Conservation (phyloP, 208 protist genomes). For the Trypanosoma vivax region DNA sequence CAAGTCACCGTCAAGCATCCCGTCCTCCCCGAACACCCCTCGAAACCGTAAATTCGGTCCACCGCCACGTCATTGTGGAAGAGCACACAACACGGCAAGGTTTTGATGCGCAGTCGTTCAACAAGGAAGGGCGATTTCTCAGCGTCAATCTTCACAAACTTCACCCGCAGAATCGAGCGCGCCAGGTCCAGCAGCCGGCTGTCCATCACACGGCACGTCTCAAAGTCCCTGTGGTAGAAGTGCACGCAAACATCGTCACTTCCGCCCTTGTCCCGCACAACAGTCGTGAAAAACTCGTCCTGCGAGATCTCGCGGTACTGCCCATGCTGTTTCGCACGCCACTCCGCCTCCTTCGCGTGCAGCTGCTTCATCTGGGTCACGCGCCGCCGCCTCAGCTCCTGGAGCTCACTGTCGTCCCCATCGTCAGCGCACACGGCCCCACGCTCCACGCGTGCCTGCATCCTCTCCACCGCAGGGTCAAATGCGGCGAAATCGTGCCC, state of each 20-base stretch:
- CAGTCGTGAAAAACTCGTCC: conserved; percentile 91
- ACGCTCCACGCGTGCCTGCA: conserved; percentile 12
- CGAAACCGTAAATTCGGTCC: conserved; percentile 94
- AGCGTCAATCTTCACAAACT: conserved; percentile 94
- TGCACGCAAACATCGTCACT: conserved; percentile 84
- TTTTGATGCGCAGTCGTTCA: conserved; percentile 84
- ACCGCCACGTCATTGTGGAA: conserved; percentile 93
- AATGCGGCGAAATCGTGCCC: conserved; percentile 43
- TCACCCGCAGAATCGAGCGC: conserved; percentile 67
- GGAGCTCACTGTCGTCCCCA: conserved; percentile 40
- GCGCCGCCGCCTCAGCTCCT: conserved; percentile 59
- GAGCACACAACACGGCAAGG: conserved; percentile 89
- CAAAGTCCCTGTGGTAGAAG: conserved; percentile 95
- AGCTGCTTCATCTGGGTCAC: conserved; percentile 48
- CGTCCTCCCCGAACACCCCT: conserved; percentile 81
- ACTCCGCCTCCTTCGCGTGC: conserved; percentile 65
- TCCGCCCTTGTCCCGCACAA: conserved; percentile 87
- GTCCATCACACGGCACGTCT: conserved; percentile 94
- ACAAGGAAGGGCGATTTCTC: conserved; percentile 93
- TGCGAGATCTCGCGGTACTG: conserved; percentile 91
- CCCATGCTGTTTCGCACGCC: conserved; percentile 86
- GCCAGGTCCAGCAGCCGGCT: conserved; percentile 85
- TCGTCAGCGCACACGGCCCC: conserved; percentile 6
- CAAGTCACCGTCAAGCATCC: conserved; percentile 73
- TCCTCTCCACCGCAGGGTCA: conserved; percentile 62